Percentiles rank a stretch among this genome's conserved stretches.
Conservation (phyloP, 495 filamentous ascomycete species). For the Aspergillus homomorphus region DNA sequence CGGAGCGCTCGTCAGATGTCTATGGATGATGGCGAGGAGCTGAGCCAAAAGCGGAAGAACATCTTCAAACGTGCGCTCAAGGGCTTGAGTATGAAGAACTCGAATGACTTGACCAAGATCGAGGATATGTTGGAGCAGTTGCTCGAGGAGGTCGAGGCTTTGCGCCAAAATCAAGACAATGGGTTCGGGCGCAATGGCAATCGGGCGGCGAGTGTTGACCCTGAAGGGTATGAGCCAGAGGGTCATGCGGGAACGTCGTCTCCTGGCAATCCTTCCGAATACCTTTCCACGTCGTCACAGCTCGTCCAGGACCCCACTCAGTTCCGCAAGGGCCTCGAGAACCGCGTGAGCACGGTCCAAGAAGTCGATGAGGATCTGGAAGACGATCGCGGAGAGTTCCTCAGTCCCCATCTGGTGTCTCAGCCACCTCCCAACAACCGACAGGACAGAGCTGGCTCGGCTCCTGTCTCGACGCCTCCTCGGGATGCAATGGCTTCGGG, state of each 20-base stretch:
- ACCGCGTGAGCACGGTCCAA: constrained; percentile 84
- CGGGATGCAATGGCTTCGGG: constrained; percentile 55
- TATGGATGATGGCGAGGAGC: constrained; percentile 68
- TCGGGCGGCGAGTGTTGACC: constrained; percentile 40
- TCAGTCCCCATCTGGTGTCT: constrained; percentile 42
- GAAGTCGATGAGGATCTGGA: constrained; percentile 74
- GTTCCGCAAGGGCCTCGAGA: constrained; percentile 63
- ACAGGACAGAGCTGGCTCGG: constrained; percentile 55
- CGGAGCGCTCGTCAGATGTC: constrained; percentile 49
- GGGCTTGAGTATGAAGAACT: constrained; percentile 79
- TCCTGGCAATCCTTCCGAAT: constrained; percentile 72
- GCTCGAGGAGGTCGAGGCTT: constrained; percentile 82
- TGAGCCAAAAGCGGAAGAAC: constrained; percentile 76
- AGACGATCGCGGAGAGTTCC: constrained; percentile 51
- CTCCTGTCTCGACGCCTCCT: constrained; percentile 71
- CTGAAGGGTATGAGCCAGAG: constrained; percentile 76
- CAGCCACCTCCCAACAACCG: constrained; percentile 26
- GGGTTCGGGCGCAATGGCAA: constrained; percentile 22
- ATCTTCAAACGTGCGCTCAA: constrained; percentile 89
- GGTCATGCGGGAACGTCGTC: constrained; percentile 75
- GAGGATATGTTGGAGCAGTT: constrained; percentile 94
- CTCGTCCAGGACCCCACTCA: constrained; percentile 33
- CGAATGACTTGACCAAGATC: constrained; percentile 84
- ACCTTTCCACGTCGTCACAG: constrained; percentile 65
- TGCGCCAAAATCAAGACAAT: constrained; percentile 62